Conservation (phyloP, 495 filamentous ascomycete species). For the Elaphomyces granulatus region DNA sequence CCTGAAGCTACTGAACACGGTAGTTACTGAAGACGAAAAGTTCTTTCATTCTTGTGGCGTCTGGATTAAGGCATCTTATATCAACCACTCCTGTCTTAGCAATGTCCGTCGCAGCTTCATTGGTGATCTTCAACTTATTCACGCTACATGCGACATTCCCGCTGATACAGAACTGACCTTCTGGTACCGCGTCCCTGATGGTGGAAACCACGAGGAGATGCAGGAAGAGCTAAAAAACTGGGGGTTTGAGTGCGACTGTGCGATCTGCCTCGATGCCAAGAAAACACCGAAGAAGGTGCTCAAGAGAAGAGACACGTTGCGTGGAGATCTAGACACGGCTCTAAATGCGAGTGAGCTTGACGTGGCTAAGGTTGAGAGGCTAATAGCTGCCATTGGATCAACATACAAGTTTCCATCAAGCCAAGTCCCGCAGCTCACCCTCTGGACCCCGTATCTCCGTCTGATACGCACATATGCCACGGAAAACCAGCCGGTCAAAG, state of each 20-base stretch:
- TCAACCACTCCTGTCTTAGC: slow-evolving; percentile 35
- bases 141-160: slow-evolving; percentile 25
- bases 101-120: slow-evolving; percentile 31
- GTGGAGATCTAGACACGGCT: neutral
- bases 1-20: slow-evolving; percentile 6
- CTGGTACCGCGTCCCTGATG: slow-evolving; percentile 12
- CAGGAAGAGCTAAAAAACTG: slow-evolving; percentile 12
- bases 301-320: neutral
- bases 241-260: slow-evolving; percentile 29
- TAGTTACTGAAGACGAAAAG: slow-evolving; percentile 10
- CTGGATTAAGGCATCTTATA: slow-evolving; percentile 33
- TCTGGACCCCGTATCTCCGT: no score
- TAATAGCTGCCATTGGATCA: slow-evolving; percentile 10
- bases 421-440: slow-evolving; percentile 16
- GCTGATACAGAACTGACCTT: slow-evolving; percentile 29
- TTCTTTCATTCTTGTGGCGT: slow-evolving; percentile 23
- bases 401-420: slow-evolving; percentile 16
- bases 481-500: slow-evolving; percentile 6
- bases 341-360: neutral
- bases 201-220: slow-evolving; percentile 13
- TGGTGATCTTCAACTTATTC: slow-evolving; percentile 34
- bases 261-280: slow-evolving; percentile 18
- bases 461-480: no score
- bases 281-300: neutral
- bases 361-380: slow-evolving; percentile 6